Evolutionary conservation across 2,329 filamentous ascomycete genomes (phyloP), one percentile per base, ranked within the genome.

Genomic region (Setomelanomma holmii): DNA sequence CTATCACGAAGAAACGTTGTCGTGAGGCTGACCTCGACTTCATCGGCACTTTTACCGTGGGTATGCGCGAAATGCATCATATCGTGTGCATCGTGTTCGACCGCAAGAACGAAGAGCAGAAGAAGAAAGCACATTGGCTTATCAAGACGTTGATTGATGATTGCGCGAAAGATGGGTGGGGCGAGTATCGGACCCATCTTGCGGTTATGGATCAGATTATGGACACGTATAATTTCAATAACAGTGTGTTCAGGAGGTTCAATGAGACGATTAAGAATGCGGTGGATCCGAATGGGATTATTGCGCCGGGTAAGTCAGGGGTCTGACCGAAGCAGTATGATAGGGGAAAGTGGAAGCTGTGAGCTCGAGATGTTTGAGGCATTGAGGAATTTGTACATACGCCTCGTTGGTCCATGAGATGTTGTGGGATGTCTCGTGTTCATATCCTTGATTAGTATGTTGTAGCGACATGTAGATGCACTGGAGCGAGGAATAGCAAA

Each of bases 181-280:
- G 76, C 41, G 77, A 79, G 55, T 80, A 80, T 53, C 71, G 78
- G 12, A 79, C 79, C 0, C 78, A 80, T 54, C 55, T 81, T 42
- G 71, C 75, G 1, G 62, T 79, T 21, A 79, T 78, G 70, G 78
- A 80, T 49, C 77, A 80, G 64, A 75, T 81, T 14, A 73, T 75
- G 1, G 67, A 62, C 5, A 79, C 77, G 4, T 81, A 81, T 51
- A 75, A 67, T 46, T 80, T 73, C 65, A 78, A 78, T 45, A 59
- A 76, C 30, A 71, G 74, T 39, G 71, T 72, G 8, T 57, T 76
- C 41, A 73, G 76, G 70, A 66, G 67, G 39, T 73, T 80, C 40
- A 79, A 79, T 40, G 76, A 79, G 64, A 67, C 61, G 12, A 68
- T 80, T 38, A 80, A 81, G 67, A 74, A 81, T 40, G 71, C 74